A percentile compares a stretch with the other conserved stretches of the same genome.
phyloP scores from a whole-genome alignment of 2,329 filamentous ascomycete genomes.

The Monosporascus sp. region DNA sequence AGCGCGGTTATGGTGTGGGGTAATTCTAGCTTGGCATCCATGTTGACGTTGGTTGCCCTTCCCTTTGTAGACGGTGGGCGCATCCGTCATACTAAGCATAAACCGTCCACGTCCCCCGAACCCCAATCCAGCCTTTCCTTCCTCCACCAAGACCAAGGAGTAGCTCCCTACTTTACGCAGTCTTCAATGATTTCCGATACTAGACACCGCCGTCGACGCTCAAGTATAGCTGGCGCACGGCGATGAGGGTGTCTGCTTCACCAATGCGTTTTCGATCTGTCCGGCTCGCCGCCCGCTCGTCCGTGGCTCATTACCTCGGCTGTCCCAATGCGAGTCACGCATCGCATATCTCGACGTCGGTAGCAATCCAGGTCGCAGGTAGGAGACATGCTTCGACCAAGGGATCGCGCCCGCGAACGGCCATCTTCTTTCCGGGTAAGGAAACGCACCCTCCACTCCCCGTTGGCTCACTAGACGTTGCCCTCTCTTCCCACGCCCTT shows the following conservation, averaged over 20 bases:
- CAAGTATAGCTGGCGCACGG: slow-evolving; percentile 22
- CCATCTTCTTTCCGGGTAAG: slow-evolving; percentile 56
- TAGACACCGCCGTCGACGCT: slow-evolving; percentile 15
- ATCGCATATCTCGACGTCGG: slow-evolving; percentile 13
- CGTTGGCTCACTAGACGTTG: slow-evolving; percentile 3
- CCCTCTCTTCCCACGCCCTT: neutral
- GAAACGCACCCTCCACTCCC: neutral
- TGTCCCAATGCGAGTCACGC: slow-evolving; percentile 3
- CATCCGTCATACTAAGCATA: too few relatives aligned
- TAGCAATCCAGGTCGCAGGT: slow-evolving; percentile 1
- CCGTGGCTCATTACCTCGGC: slow-evolving; percentile 3
- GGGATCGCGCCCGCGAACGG: slow-evolving; percentile 41
- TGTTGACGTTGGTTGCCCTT: too few relatives aligned
- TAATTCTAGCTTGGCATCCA: too few relatives aligned
- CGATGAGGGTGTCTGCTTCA: slow-evolving; percentile 22
- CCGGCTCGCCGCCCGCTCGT: slow-evolving; percentile 12
- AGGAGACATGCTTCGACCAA: slow-evolving; percentile 28
- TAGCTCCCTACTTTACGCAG: neutral
- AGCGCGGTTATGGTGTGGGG: too few relatives aligned
- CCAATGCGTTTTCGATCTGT: slow-evolving; percentile 17
- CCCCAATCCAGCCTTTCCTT: neutral
- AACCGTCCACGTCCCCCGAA: neutral
- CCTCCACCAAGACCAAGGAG: too few relatives aligned
- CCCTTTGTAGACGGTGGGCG: too few relatives aligned
- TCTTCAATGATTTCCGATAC: slow-evolving; percentile 15